These are phyloP conservation scores for Colletotrichum spinosum DNA, from an alignment of 2,329 filamentous ascomycete genomes.

Conservation along the genomic window DNA sequence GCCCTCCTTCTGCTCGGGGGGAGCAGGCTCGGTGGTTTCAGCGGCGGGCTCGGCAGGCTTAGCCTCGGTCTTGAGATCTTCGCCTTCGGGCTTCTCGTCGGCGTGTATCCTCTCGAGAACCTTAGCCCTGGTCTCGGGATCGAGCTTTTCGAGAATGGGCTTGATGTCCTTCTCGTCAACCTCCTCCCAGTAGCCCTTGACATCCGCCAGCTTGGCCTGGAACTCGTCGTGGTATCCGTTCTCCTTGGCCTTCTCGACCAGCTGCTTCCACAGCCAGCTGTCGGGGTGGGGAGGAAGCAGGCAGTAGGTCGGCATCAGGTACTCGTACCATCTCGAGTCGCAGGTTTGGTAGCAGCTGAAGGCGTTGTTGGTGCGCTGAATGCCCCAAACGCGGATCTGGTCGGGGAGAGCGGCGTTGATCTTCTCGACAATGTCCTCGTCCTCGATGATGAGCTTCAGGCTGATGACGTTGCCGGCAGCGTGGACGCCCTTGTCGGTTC, in stretches of 20 bases:
- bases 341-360: constrained; percentile 97
- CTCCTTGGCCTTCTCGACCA: constrained; percentile 82
- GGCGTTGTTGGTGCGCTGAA: constrained; percentile 86
- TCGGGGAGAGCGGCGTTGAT: constrained; percentile 88
- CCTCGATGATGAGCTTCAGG: constrained; percentile 94
- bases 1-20: constrained; percentile 29
- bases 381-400: constrained; percentile 96
- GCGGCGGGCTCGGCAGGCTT: constrained; percentile 40
- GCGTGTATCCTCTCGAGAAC: constrained; percentile 73
- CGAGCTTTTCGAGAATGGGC: constrained; percentile 72
- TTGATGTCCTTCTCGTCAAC: constrained; percentile 85
- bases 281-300: constrained; percentile 92
- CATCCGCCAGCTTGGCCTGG: constrained; percentile 77
- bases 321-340: constrained; percentile 97
- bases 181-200: constrained; percentile 83
- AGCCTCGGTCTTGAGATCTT: constrained; percentile 39
- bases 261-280: constrained; percentile 84
- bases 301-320: constrained; percentile 92
- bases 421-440: constrained; percentile 85
- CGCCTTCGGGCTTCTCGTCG: constrained; percentile 36
- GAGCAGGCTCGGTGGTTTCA: constrained; percentile 22
- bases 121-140: constrained; percentile 71
- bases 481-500: constrained; percentile 98
- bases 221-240: constrained; percentile 78
- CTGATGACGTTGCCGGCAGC: constrained; percentile 96